Conservation (phyloP, 1,139 yeast genomes). For the Hanseniaspora gamundiae region DNA sequence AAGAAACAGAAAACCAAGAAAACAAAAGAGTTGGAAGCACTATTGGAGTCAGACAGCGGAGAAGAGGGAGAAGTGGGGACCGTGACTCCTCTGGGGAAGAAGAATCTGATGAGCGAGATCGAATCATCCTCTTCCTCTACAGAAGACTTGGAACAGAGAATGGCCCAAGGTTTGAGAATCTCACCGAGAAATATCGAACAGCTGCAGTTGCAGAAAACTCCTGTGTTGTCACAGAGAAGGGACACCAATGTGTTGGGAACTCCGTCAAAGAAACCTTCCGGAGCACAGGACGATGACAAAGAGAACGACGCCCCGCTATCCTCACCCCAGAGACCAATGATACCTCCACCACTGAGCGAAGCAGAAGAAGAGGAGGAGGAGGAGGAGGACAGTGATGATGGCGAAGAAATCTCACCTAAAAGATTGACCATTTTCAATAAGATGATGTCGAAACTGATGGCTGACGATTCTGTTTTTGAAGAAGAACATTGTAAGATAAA, state of each 20-base stretch:
- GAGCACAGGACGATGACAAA: background rate
- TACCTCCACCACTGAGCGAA: slow-evolving; percentile 12
- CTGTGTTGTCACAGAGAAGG: background rate
- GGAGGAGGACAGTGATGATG: slow-evolving; percentile 16
- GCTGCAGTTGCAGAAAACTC: background rate
- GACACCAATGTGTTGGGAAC: slow-evolving; percentile 1
- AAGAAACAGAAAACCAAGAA: background rate
- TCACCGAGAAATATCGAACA: slow-evolving; percentile 1
- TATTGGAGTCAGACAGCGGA: background rate
- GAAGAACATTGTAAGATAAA: slow-evolving; percentile 38
- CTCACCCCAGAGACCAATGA: slow-evolving; percentile 20
- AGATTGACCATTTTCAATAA: slow-evolving; percentile 36
- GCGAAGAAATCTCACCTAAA: slow-evolving; percentile 35
- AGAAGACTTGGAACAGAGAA: background rate
- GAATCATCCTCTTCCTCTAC: background rate
- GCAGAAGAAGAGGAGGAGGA: slow-evolving; percentile 12
- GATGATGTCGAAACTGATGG: slow-evolving; percentile 34
- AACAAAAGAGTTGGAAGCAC: background rate
- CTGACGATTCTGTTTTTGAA: slow-evolving; percentile 35
- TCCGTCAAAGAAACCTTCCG: background rate
- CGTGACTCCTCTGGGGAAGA: background rate
- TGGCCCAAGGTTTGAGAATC: background rate
- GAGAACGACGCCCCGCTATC: background rate
- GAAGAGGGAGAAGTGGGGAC: slow-evolving; percentile 1
- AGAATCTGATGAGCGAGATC: slow-evolving; percentile 3